These are phyloP conservation scores for Apiospora rasikravindrae DNA, from an alignment of 2,329 filamentous ascomycete genomes.

Conservation along the genomic window DNA sequence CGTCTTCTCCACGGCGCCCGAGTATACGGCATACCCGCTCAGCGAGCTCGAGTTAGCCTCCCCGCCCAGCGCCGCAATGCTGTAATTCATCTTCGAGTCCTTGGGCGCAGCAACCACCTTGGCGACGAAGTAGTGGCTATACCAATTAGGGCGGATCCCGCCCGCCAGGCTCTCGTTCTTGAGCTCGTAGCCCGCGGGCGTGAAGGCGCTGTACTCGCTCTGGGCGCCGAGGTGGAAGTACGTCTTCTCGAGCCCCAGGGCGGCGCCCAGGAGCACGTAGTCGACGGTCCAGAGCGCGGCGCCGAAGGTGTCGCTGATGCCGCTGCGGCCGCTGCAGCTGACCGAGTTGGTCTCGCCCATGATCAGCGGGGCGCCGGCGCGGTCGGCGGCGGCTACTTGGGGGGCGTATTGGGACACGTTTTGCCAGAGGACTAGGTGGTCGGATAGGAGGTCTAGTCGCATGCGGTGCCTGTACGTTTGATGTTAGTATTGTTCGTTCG, in stretches of 20 bases:
- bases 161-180: slow-evolving; percentile 38
- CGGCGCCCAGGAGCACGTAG: slow-evolving; percentile 45
- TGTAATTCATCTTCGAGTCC: slow-evolving; percentile 19
- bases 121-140: slow-evolving; percentile 43
- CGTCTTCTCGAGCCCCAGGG: slow-evolving; percentile 40
- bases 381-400: slow-evolving; percentile 41
- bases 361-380: slow-evolving; percentile 43
- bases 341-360: slow-evolving; percentile 55
- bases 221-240: slow-evolving; percentile 52
- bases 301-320: slow-evolving; percentile 53
- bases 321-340: slow-evolving; percentile 44
- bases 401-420: slow-evolving; percentile 42
- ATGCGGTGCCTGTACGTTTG: slow-evolving; percentile 29
- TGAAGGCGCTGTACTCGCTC: slow-evolving; percentile 40
- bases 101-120: slow-evolving; percentile 28
- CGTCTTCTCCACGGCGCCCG: slow-evolving; percentile 12
- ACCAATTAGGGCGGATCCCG: slow-evolving; percentile 40
- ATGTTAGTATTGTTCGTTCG: neutral
- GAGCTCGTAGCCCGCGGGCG: slow-evolving; percentile 34
- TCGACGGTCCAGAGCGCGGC: slow-evolving; percentile 56
- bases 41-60: slow-evolving; percentile 40
- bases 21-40: slow-evolving; percentile 41
- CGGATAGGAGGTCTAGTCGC: slow-evolving; percentile 40
- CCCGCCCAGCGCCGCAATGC: slow-evolving; percentile 37
- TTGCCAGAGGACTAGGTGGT: slow-evolving; percentile 41